Base-by-base conservation (phyloP, 1,284 basidiomycete genomes). In the Cryptococcus sp. region DNA sequence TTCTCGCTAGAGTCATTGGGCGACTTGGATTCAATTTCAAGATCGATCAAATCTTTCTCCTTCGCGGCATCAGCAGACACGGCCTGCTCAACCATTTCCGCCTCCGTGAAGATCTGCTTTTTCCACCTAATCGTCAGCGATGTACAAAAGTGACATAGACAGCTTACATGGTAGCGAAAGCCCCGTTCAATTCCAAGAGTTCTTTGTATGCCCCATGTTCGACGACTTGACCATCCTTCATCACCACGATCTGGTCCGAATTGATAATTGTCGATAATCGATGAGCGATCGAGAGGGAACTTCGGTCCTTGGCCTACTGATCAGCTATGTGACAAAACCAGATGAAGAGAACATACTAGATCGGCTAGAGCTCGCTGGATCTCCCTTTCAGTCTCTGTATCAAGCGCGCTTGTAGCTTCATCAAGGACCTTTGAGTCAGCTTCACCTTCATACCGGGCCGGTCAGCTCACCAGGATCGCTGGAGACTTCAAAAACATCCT, bases 241-340 rank as follows among this genome's bases (percentile, higher is more conserved):
- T 81, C 16, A 96, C 91, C 45, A 96, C 86, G 69, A 96, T 94
- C 31, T 90, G 74, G 70, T 96, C 91, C 84, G 67, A 64, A 45
- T 59, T 61, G 56, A 62, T 59, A 43, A 65, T 62, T 16, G 60
- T 63, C 21, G 52, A 63, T 18, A 73, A 50, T 19, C 80, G 69
- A 63, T 96, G 92, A 1, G 92, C 92, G 55, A 97, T 91, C 64
- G 98, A 97, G 56, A 98, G 87, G 53, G 90, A 91, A n/a, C 91
- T 97, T 42, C 91, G 81, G n/a, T 60, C 63, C 53, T 66, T 60
- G 9, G 70, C 61, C 63, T 65, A 45, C 24, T 36, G 16, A 7
- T 42, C 34, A 22, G 16, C 21, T 18, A 45, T 7, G 16, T 16
- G 28, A 28, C 16, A 81, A 77, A 7, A 43, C 23, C 10, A 43